These are phyloP conservation scores for Ophiostoma sp. DNA, from an alignment of 2,329 filamentous ascomycete genomes.

Conservation along the genomic window DNA sequence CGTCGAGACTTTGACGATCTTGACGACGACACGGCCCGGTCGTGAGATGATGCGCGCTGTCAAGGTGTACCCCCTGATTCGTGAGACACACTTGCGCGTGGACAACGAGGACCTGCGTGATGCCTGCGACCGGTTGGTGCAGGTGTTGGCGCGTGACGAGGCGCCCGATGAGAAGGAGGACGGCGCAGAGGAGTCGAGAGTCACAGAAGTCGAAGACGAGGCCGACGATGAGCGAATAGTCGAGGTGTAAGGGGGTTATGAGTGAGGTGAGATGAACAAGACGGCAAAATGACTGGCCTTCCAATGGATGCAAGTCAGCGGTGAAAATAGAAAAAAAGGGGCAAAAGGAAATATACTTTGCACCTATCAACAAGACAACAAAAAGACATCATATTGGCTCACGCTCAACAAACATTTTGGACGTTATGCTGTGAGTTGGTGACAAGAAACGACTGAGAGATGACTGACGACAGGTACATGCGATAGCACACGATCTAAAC, in stretches of 20 bases:
- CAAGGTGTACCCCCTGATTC: constrained; percentile 84
- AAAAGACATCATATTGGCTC: constrained; percentile 3
- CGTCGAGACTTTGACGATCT: constrained; percentile 79
- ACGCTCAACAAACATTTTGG: neutral
- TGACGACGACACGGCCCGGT: constrained; percentile 76
- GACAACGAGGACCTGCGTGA: constrained; percentile 79
- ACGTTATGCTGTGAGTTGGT: neutral
- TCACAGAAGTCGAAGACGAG: constrained; percentile 48
- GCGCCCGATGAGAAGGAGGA: constrained; percentile 44
- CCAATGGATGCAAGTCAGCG: neutral
- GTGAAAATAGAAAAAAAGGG: neutral
- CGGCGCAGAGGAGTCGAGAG: constrained; percentile 33
- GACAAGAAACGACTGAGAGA: neutral
- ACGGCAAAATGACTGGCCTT: neutral
- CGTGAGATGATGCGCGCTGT: constrained; percentile 72
- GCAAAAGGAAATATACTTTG: neutral
- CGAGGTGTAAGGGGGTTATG: constrained; percentile 45
- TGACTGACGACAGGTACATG: neutral
- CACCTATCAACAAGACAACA: neutral
- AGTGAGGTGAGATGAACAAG: too few species aligned
- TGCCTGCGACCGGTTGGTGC: constrained; percentile 84
- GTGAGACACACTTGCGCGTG: constrained; percentile 79
- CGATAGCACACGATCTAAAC: neutral
- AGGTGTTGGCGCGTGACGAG: constrained; percentile 79
- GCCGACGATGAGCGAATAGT: constrained; percentile 57